Conservation (phyloP, 495 filamentous ascomycete species). For the Aspergillus kassunensis region DNA sequence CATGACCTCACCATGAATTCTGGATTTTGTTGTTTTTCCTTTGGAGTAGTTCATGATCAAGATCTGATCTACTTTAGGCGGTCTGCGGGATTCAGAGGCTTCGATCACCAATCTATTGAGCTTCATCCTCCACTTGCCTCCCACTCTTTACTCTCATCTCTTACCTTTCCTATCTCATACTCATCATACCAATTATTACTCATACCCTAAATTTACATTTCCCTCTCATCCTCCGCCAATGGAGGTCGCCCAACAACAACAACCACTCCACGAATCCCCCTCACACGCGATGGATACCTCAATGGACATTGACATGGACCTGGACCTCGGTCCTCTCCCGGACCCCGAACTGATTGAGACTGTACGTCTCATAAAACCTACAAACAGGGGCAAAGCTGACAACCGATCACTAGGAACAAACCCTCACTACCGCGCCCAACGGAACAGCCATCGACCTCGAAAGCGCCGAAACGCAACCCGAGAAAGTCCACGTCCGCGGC, state of each 20-base stretch:
- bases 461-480: constrained; percentile 33
- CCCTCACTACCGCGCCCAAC: constrained; percentile 5
- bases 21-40: too few relatives aligned
- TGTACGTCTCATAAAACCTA: constrained; percentile 22
- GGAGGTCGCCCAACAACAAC: too few relatives aligned
- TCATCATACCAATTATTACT: background rate
- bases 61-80: background rate
- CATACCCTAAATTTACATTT: too few relatives aligned
- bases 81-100: constrained; percentile 4
- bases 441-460: constrained; percentile 26
- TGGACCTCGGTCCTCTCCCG: constrained; percentile 55
- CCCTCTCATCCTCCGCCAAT: too few relatives aligned
- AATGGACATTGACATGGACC: constrained; percentile 79
- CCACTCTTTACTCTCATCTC: too few relatives aligned
- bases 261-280: background rate
- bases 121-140: background rate
- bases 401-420: constrained; percentile 20
- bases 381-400: too few relatives aligned
- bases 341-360: constrained; percentile 35
- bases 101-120: background rate
- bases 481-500: constrained; percentile 78
- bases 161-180: background rate
- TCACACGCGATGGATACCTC: constrained; percentile 31
- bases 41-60: too few relatives aligned
- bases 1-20: too few relatives aligned